Base-by-base conservation (phyloP, 805 yeast genomes). In the Candida insectalens region DNA sequence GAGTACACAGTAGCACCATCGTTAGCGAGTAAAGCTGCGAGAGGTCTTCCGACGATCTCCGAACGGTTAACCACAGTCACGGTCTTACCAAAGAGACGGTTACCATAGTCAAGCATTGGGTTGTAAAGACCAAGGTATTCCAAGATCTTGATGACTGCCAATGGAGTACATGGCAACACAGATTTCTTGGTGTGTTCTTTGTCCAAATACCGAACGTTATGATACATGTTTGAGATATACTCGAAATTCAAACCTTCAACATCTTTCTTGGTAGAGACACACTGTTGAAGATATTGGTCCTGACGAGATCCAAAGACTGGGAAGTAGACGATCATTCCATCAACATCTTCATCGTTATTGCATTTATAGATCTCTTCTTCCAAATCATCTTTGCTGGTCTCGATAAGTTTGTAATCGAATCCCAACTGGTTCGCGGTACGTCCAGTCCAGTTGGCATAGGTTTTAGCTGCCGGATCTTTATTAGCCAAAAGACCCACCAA, bases 1-100 rank as follows among this genome's bases (percentile, higher is more conserved):
- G 97, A 88, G 55, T 82, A 92, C 2, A 92, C 97, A 1, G 79
- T 80, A 16, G 98, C 98, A 41, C 98, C 98, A 52, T 92, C 98
- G 51, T 92, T 92, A 14, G 98, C 97, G 42, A 92, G 64, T 25
- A 92, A 59, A 0, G 98, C 97, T 22, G 97, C 97, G 39, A 92
- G 63, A 1, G 98, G 98, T 46, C 98, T 74, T 9, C 98, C 98
- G 16, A 92, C 98, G 50, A 92, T 89, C 59, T 92, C 98, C 9
- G 95, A 83, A 50, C 98, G 69, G 60, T 92, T 92, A 34, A 92
- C 88, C 29, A 92, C 77, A 32, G 94, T 77, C 36, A 89, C 69
- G 33, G 92, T 89, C 59, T 87, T 88, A 29, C 98, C 98, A 49
- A 84, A 92, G 16, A 92, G 66, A 41, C 96, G 69, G 63, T 92